Evolutionary conservation across 2,329 filamentous ascomycete species (phyloP).

Genomic region (Lizonia empirigonia): DNA sequence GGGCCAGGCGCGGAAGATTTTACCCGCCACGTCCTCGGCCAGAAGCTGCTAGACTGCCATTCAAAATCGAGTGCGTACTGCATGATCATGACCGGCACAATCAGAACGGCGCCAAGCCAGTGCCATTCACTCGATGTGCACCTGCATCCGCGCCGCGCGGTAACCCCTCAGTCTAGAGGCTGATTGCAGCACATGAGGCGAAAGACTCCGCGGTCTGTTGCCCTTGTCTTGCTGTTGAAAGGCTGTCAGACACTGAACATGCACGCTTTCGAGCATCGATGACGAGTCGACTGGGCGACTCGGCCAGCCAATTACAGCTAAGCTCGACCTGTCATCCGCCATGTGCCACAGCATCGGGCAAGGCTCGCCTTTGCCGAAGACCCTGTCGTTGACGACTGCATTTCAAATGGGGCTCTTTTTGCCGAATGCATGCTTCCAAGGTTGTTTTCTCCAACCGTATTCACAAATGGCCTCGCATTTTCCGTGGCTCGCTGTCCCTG

Average conservation of each 20-base stretch:
- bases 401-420: slow-evolving; percentile 7
- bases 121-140: slow-evolving; percentile 7
- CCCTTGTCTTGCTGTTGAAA: slow-evolving; percentile 12
- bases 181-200: slow-evolving; percentile 16
- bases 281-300: slow-evolving; percentile 11
- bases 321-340: slow-evolving; percentile 16
- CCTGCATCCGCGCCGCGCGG: not conserved
- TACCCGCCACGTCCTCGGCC: not conserved
- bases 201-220: slow-evolving; percentile 12
- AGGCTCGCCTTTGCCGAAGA: slow-evolving; percentile 12
- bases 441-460: not conserved
- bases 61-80: slow-evolving; percentile 6
- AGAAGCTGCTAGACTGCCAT: not conserved
- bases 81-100: slow-evolving; percentile 8
- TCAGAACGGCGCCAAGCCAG: slow-evolving; percentile 10
- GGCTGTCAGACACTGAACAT: slow-evolving; percentile 15
- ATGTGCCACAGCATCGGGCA: slow-evolving; percentile 15
- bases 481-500: not conserved
- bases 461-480: not conserved
- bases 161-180: slow-evolving; percentile 5
- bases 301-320: slow-evolving; percentile 6
- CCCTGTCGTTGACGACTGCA: slow-evolving; percentile 20
- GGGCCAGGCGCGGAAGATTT: not conserved
- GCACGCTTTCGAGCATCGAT: slow-evolving; percentile 19
- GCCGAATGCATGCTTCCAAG: not conserved